phyloP scores from a whole-genome alignment of 2,329 filamentous ascomycete genomes.

The Curvularia lunata region DNA sequence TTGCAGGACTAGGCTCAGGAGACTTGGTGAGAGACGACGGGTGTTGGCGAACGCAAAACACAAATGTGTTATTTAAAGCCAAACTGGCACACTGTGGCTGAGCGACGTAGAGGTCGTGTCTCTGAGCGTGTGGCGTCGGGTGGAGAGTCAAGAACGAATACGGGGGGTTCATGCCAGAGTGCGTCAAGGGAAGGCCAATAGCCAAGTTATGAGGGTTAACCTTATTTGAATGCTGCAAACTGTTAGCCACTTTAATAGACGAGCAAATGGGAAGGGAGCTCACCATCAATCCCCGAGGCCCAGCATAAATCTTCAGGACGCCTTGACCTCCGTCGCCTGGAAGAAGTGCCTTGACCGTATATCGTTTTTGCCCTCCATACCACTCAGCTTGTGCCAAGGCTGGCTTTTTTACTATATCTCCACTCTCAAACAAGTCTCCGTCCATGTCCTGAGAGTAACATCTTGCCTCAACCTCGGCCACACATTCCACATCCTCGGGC shows the following conservation, averaged over 20 bases:
- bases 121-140: constrained; percentile 95
- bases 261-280: constrained; percentile 17
- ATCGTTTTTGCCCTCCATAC: constrained; percentile 84
- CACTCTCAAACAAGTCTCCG: constrained; percentile 91
- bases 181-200: constrained; percentile 85
- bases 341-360: constrained; percentile 89
- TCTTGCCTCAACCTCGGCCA: constrained; percentile 88
- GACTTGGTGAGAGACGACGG: constrained; percentile 64
- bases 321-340: constrained; percentile 92
- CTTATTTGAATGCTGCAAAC: constrained; percentile 78
- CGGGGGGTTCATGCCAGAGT: constrained; percentile 88
- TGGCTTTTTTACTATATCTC: constrained; percentile 82
- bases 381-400: constrained; percentile 92
- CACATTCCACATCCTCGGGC: constrained; percentile 86
- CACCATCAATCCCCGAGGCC: constrained; percentile 88
- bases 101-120: constrained; percentile 95
- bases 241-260: constrained; percentile 22
- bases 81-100: constrained; percentile 91
- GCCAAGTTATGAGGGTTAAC: constrained; percentile 93
- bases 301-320: constrained; percentile 88
- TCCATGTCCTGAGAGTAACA: constrained; percentile 82
- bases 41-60: constrained; percentile 94
- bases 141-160: constrained; percentile 94
- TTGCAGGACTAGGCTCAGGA: constrained; percentile 44
- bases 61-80: constrained; percentile 95